Conservation (phyloP, 805 yeast genomes). For the Barnettozyma wickerhamii region DNA sequence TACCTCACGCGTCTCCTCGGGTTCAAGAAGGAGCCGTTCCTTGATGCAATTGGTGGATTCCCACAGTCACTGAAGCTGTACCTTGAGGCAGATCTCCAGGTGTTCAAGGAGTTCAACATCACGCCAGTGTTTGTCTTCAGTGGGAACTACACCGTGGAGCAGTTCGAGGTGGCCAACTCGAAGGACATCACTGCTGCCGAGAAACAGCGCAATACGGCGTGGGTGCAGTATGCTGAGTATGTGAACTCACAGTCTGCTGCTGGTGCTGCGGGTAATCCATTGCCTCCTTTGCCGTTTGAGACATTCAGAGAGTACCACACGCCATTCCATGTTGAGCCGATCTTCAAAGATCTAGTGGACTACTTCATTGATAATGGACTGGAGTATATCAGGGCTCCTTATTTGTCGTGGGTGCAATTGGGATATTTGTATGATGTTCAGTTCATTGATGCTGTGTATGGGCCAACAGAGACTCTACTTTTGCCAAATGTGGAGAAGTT, state of each 20-base stretch:
- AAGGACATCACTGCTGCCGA: constrained; percentile 27
- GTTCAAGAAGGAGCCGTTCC: constrained; percentile 59
- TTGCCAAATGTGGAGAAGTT: constrained; percentile 60
- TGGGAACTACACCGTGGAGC: constrained; percentile 48
- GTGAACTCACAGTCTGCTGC: constrained; percentile 9
- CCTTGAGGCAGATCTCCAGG: constrained; percentile 58
- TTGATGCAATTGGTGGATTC: constrained; percentile 78
- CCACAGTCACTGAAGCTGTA: constrained; percentile 57
- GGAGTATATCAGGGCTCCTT: constrained; percentile 78
- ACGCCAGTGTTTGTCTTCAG: constrained; percentile 79
- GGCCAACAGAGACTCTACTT: constrained; percentile 77
- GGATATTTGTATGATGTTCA: constrained; percentile 57
- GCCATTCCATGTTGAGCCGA: constrained; percentile 45
- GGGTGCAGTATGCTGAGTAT: constrained; percentile 33
- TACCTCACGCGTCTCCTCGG: constrained; percentile 61
- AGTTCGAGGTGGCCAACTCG: constrained; percentile 33
- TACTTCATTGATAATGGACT: constrained; percentile 52
- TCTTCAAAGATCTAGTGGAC: constrained; percentile 50
- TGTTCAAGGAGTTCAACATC: constrained; percentile 55
- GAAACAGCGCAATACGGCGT: constrained; percentile 41
- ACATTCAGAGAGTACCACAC: constrained; percentile 49
- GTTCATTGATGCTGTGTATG: constrained; percentile 71
- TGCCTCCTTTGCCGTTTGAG: constrained; percentile 34
- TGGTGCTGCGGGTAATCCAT: no score
- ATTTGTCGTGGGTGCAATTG: constrained; percentile 73